These are phyloP conservation scores for Sphaerulina musiva DNA, from an alignment of 2,329 filamentous ascomycete species.

Conservation along the genomic window DNA sequence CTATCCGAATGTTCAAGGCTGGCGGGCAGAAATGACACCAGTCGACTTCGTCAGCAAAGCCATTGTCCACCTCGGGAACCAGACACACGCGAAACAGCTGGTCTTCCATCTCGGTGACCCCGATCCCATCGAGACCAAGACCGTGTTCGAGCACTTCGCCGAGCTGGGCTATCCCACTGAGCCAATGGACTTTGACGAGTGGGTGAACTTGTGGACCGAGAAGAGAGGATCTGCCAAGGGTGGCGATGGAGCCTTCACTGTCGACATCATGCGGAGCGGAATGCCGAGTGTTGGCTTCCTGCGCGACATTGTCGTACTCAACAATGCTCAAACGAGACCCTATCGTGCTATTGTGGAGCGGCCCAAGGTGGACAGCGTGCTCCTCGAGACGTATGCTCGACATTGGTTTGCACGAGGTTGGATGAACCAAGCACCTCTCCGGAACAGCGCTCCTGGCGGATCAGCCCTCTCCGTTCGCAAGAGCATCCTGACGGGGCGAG, in stretches of 20 bases:
- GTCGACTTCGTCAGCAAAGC: slow-evolving; percentile 74
- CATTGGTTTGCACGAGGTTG: slow-evolving; percentile 77
- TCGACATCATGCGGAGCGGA: slow-evolving; percentile 71
- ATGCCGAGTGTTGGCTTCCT: slow-evolving; percentile 72
- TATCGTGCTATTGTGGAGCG: slow-evolving; percentile 54
- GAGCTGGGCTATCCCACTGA: slow-evolving; percentile 66
- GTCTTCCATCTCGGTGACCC: slow-evolving; percentile 72
- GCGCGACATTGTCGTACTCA: slow-evolving; percentile 63
- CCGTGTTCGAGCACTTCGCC: slow-evolving; percentile 58
- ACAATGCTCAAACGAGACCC: slow-evolving; percentile 61
- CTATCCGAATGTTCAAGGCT: slow-evolving; percentile 63
- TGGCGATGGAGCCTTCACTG: slow-evolving; percentile 66
- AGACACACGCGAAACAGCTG: slow-evolving; percentile 55
- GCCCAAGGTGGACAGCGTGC: slow-evolving; percentile 60
- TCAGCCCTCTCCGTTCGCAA: slow-evolving; percentile 41
- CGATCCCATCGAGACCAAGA: slow-evolving; percentile 58
- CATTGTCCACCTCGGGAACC: slow-evolving; percentile 62
- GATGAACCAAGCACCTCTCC: slow-evolving; percentile 58
- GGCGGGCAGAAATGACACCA: slow-evolving; percentile 77
- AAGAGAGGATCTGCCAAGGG: slow-evolving; percentile 58
- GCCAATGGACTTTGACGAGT: slow-evolving; percentile 62
- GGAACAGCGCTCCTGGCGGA: slow-evolving; percentile 42
- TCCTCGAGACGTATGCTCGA: slow-evolving; percentile 72
- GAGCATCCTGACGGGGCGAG: slow-evolving; percentile 60
- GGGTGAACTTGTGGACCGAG: slow-evolving; percentile 67